phyloP scores from a whole-genome alignment of 305 asterid species.

The Plantago lanceolata region DNA sequence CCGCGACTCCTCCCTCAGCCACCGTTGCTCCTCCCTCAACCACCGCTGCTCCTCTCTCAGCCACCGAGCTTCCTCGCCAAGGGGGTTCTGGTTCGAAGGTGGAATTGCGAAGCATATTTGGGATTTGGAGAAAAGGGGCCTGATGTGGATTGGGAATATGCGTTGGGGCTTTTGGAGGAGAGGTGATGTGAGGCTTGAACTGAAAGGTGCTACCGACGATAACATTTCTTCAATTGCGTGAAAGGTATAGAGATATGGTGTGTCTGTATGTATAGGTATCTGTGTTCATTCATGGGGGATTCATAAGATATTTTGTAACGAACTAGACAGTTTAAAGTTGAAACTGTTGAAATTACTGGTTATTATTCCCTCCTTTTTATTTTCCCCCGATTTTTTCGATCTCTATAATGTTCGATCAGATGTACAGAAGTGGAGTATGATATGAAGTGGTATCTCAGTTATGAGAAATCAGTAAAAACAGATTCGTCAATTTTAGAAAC shows the following conservation, averaged over 20 bases:
- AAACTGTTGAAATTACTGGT: constrained; percentile 5
- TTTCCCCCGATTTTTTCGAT: no score
- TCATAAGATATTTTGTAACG: no score
- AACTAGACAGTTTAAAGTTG: not conserved
- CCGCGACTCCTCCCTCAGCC: constrained; percentile 79
- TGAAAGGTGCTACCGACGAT: constrained; percentile 36
- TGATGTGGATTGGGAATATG: constrained; percentile 18
- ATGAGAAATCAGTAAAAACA: not conserved
- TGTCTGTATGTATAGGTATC: not conserved
- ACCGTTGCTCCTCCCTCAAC: constrained; percentile 88
- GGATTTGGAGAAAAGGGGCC: constrained; percentile 27
- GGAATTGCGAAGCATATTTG: constrained; percentile 55
- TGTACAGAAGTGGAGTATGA: no score
- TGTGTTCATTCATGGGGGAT: no score
- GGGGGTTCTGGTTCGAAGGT: constrained; percentile 35
- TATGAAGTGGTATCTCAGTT: no score
- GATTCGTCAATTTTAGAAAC: no score
- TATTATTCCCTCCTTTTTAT: no score
- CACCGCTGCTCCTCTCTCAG: constrained; percentile 79
- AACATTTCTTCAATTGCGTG: constrained; percentile 21
- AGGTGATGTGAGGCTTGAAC: constrained; percentile 33
- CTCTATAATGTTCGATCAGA: no score
- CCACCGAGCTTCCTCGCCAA: constrained; percentile 52
- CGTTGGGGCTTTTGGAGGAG: constrained; percentile 25
- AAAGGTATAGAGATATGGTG: constrained; percentile 3